These are phyloP conservation scores for Exophiala spinifera DNA, from an alignment of 2,329 filamentous ascomycete species.

Conservation along the genomic window DNA sequence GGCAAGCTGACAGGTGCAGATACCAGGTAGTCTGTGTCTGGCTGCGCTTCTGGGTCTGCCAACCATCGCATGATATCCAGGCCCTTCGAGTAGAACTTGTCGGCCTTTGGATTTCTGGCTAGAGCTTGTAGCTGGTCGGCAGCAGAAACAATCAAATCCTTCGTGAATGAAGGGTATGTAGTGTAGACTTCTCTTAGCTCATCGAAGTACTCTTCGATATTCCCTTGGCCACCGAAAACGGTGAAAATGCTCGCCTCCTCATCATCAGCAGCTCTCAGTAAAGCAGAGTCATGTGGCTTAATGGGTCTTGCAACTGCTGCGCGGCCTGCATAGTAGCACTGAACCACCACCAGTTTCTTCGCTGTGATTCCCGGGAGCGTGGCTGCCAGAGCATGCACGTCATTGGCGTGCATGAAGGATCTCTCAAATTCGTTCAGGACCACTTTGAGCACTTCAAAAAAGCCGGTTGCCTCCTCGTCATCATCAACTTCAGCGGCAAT, in stretches of 20 bases:
- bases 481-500: slow-evolving; percentile 86
- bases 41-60: slow-evolving; percentile 81
- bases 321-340: slow-evolving; percentile 87
- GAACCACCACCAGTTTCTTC: slow-evolving; percentile 88
- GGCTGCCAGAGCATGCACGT: slow-evolving; percentile 87
- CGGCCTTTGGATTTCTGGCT: slow-evolving; percentile 76
- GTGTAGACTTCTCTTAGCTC: slow-evolving; percentile 88
- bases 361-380: slow-evolving; percentile 81
- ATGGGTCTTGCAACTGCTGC: slow-evolving; percentile 79
- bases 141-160: slow-evolving; percentile 75
- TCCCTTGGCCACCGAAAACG: slow-evolving; percentile 95
- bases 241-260: slow-evolving; percentile 82
- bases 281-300: slow-evolving; percentile 87
- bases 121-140: slow-evolving; percentile 85
- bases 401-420: slow-evolving; percentile 89
- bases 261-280: slow-evolving; percentile 83
- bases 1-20: slow-evolving; percentile 95
- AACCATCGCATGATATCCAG: slow-evolving; percentile 93
- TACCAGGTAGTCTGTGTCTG: slow-evolving; percentile 89
- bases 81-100: slow-evolving; percentile 97
- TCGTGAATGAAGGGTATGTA: slow-evolving; percentile 87
- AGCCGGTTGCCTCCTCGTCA: slow-evolving; percentile 82
- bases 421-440: slow-evolving; percentile 95
- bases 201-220: slow-evolving; percentile 99
- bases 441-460: slow-evolving; percentile 88